Evolutionary conservation across 2,329 filamentous ascomycete species (phyloP).

Genomic region (Claviceps sp.): DNA sequence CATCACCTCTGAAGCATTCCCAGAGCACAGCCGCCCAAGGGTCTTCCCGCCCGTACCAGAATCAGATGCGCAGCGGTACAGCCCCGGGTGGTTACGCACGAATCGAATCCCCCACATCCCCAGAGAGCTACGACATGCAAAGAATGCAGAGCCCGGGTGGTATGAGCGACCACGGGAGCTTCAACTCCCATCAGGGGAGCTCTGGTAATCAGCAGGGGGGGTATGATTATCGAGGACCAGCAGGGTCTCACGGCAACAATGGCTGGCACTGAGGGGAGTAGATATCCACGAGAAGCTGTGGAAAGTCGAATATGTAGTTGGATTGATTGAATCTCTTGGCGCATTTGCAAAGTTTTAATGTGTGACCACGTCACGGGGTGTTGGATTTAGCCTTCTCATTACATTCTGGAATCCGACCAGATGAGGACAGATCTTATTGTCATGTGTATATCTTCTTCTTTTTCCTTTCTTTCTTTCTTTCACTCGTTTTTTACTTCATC

Average conservation of each 20-base stretch:
- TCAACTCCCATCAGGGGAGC: background rate
- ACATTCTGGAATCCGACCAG: too few relatives aligned
- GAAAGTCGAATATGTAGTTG: background rate
- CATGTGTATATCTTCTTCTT: background rate
- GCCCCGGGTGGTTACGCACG: slow-evolving; percentile 3
- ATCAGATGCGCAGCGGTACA: slow-evolving; percentile 5
- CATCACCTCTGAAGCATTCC: background rate
- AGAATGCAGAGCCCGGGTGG: slow-evolving; percentile 8
- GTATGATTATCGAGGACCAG: slow-evolving; percentile 4
- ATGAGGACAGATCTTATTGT: background rate
- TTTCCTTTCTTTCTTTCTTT: background rate
- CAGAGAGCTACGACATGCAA: slow-evolving; percentile 5
- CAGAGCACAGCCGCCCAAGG: background rate
- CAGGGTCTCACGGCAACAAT: background rate
- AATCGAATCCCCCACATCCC: slow-evolving; percentile 8
- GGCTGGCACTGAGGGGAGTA: background rate
- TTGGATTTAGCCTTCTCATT: too few relatives aligned
- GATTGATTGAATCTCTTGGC: background rate
- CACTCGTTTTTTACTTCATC: too few relatives aligned
- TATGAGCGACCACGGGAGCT: slow-evolving; percentile 5
- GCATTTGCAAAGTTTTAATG: background rate
- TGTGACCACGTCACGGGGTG: too few relatives aligned
- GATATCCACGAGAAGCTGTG: background rate
- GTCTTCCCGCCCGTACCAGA: slow-evolving; percentile 3
- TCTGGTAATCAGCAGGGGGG: slow-evolving; percentile 3